Evolutionary conservation across 2,329 filamentous ascomycete genomes (phyloP).

Genomic region (Helotiales sp.): DNA sequence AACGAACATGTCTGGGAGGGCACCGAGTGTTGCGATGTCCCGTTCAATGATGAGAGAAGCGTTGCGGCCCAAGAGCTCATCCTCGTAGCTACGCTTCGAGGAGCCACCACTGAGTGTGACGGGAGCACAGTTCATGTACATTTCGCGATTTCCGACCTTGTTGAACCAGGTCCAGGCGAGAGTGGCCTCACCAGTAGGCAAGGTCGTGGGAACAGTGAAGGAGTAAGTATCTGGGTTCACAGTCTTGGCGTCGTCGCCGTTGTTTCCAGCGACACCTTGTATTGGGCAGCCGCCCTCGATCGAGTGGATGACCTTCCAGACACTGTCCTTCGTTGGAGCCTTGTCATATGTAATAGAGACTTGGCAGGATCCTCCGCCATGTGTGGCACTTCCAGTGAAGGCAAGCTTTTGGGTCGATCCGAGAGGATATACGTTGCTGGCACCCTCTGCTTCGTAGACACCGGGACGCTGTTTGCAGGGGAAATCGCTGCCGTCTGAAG

Average conservation of each 20-base stretch:
- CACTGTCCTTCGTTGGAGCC: constrained; percentile 65
- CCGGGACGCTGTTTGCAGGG: constrained; percentile 76
- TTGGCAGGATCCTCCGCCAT: constrained; percentile 94
- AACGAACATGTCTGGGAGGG: constrained; percentile 75
- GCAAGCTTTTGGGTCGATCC: constrained; percentile 65
- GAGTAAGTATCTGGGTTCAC: constrained; percentile 62
- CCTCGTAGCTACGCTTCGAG: constrained; percentile 48
- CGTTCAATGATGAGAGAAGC: constrained; percentile 36
- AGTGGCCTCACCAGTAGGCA: constrained; percentile 77
- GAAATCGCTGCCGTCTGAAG: constrained; percentile 66
- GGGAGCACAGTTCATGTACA: constrained; percentile 96
- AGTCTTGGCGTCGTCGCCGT: constrained; percentile 52
- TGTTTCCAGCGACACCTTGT: constrained; percentile 60
- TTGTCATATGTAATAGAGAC: constrained; percentile 82
- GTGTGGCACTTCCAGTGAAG: constrained; percentile 75
- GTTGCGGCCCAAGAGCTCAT: constrained; percentile 28
- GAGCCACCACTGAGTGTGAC: constrained; percentile 64
- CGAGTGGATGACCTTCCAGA: constrained; percentile 89
- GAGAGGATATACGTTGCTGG: constrained; percentile 64
- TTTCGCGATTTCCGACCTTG: constrained; percentile 87
- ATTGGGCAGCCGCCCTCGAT: constrained; percentile 86
- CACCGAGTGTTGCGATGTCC: constrained; percentile 57
- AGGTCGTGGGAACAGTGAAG: constrained; percentile 72
- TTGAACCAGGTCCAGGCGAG: constrained; percentile 97
- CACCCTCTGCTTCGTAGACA: constrained; percentile 52